phyloP scores from a whole-genome alignment of 2,329 filamentous ascomycete species.

The Xylariaceae sp. region DNA sequence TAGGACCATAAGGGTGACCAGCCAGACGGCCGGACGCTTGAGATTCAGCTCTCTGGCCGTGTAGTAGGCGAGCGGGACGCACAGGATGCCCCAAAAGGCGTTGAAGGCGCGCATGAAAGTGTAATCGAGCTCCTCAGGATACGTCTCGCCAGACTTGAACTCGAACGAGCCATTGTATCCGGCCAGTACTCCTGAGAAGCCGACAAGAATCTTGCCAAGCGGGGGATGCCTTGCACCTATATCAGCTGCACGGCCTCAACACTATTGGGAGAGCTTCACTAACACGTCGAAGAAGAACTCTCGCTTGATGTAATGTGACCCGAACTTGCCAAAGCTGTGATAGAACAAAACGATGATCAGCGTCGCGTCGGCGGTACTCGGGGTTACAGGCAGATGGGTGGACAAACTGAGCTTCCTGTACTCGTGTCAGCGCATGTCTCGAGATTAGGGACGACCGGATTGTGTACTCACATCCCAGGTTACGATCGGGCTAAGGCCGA shows the following conservation, averaged over 20 bases:
- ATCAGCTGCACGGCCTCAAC: conserved; percentile 10
- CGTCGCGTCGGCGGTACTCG: conserved; percentile 17
- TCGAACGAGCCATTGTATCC: conserved; percentile 99
- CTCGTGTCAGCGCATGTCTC: background rate
- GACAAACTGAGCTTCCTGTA: conserved; percentile 51
- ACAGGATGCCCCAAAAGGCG: conserved; percentile 85
- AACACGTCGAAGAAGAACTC: conserved; percentile 92
- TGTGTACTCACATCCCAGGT: conserved; percentile 48
- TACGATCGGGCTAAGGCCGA: conserved; percentile 59
- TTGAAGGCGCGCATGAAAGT: conserved; percentile 99
- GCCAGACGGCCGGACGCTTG: conserved; percentile 80
- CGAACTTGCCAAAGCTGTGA: conserved; percentile 85
- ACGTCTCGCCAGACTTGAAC: conserved; percentile 96
- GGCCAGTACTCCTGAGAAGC: conserved; percentile 88
- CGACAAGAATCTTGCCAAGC: conserved; percentile 96
- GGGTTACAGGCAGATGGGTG: conserved; percentile 2
- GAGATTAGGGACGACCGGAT: too few relatives aligned
- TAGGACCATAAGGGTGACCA: conserved; percentile 92
- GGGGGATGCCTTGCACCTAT: conserved; percentile 54
- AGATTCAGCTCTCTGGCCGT: conserved; percentile 89
- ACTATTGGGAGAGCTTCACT: conserved; percentile 21
- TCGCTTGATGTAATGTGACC: conserved; percentile 96
- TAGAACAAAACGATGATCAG: too few relatives aligned
- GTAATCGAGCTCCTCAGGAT: conserved; percentile 89
- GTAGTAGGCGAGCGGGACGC: conserved; percentile 89